Base-by-base conservation (phyloP, 2,329 filamentous ascomycete genomes). In the Drechmeria coniospora region DNA sequence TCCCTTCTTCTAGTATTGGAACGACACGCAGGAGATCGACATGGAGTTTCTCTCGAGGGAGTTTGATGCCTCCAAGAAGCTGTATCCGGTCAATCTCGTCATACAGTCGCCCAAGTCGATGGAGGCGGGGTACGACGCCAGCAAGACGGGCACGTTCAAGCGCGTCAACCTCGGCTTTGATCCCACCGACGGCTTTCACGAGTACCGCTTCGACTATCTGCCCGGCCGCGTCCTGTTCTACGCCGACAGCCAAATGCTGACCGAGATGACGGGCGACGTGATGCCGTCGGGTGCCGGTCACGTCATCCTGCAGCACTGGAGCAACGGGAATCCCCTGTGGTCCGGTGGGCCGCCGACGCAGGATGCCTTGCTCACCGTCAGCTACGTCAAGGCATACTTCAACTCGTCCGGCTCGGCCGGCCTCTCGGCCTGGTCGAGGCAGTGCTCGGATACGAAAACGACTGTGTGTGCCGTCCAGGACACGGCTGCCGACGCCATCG, bases 1-100 rank as follows among this genome's bases (percentile, higher is more conserved):
- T n/a, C n/a, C n/a, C n/a, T n/a, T n/a, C 11, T 19, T 25, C 21
- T 35, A 81, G 77, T 84, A 81, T 49, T 71, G 69, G 53, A 81
- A 83, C 48, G 73, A 86, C 49, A 78, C 75, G 1, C 74, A 80
- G 43, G 79, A 86, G 43, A 82, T 86, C 40, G 79, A 86, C 46
- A 73, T 86, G 53, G 80, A 87, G 39, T 80, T 84, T 43, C 62
- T 86, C 3, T 80, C 78, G 2, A 58, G 59, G 14, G 62, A 82
- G 36, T 79, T 75, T 45, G 58, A 68, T 32, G 37, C 45, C 2
- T 42, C 45, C 26, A 61, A 63, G 29, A 48, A 54, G 15, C 58
- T 58, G 18, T 75, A 64, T 36, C 66, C 71, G 0, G 59, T 84
- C 28, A 81, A 84, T 44, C 65, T 86, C 1, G 78, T 84, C n/a